A percentile compares a stretch with the other conserved stretches of the same genome.
Conservation (phyloP, 1,284 basidiomycete genomes). For the Grifola frondosa region DNA sequence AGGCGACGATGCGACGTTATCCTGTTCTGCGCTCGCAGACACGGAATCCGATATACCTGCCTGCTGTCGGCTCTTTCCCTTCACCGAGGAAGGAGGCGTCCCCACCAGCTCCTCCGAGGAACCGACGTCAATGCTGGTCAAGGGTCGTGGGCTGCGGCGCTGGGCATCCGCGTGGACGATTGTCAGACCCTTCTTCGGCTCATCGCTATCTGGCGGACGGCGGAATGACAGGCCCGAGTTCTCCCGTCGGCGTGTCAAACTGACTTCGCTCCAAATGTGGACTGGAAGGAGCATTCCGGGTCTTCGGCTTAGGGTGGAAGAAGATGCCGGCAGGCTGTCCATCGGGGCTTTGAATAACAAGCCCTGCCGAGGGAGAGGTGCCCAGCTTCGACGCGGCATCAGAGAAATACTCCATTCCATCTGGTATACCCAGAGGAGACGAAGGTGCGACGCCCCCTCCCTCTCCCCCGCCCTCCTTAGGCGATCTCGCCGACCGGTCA, state of each 20-base stretch:
- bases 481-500: conserved; percentile 57
- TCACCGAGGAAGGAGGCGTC: conserved; percentile 2
- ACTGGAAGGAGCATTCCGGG: conserved; percentile 28
- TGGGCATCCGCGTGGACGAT: conserved; percentile 1
- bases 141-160: conserved; percentile 15
- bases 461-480: conserved; percentile 43
- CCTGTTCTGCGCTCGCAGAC: conserved; percentile 2
- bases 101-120: conserved; percentile 2
- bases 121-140: background rate
- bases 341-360: conserved; percentile 90
- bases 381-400: conserved; percentile 72
- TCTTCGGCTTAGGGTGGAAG: conserved; percentile 77
- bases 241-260: conserved; percentile 6
- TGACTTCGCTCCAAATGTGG: conserved; percentile 14
- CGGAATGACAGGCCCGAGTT: conserved; percentile 17
- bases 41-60: conserved; percentile 11
- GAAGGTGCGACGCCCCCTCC: conserved; percentile 51
- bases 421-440: conserved; percentile 72
- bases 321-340: conserved; percentile 93
- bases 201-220: conserved; percentile 18
- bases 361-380: conserved; percentile 78
- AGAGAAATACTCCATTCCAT: conserved; percentile 88
- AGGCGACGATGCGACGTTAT: conserved; percentile 2
- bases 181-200: conserved; percentile 9
- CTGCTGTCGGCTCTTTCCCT: conserved; percentile 15